A percentile compares a stretch with the other conserved stretches of the same genome.
Conservation (phyloP, 164 flowering plant genomes). For the Tetrastigma voinierianum region DNA sequence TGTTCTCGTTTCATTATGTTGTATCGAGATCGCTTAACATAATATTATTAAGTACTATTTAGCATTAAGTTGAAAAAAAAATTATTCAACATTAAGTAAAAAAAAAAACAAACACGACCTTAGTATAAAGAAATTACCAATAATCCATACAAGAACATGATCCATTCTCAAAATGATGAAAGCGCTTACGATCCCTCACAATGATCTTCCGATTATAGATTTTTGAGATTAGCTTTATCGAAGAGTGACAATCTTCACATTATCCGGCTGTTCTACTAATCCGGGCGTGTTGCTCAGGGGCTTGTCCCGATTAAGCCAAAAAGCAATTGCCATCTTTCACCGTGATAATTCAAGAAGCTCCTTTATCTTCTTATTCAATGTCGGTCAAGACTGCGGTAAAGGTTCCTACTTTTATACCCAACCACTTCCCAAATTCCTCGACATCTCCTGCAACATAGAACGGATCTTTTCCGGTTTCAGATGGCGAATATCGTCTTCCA, state of each 20-base stretch:
- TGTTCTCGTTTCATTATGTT: too few relatives aligned
- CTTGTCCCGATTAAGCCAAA: slow-evolving; percentile 51
- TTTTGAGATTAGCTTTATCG: slow-evolving; percentile 43
- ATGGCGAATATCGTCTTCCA: slow-evolving; percentile 49
- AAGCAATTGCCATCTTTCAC: slow-evolving; percentile 63
- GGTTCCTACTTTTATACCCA: slow-evolving; percentile 36
- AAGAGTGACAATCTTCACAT: slow-evolving; percentile 59
- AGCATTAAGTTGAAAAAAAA: too few relatives aligned
- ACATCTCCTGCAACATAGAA: slow-evolving; percentile 53
- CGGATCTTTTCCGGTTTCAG: slow-evolving; percentile 40
- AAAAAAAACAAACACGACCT: too few relatives aligned
- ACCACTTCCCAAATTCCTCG: slow-evolving; percentile 17
- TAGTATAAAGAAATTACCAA: slow-evolving; percentile 30
- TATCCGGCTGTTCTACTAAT: slow-evolving; percentile 52
- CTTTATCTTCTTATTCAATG: slow-evolving; percentile 46
- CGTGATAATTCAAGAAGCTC: slow-evolving; percentile 34
- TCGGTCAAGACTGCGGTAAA: slow-evolving; percentile 50
- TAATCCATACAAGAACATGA: slow-evolving; percentile 54
- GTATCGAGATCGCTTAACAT: too few relatives aligned
- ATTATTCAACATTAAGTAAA: too few relatives aligned
- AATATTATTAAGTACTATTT: too few relatives aligned
- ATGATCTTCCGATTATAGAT: slow-evolving; percentile 36
- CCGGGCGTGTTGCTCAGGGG: slow-evolving; percentile 26
- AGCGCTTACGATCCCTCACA: slow-evolving; percentile 56
- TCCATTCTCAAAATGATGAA: slow-evolving; percentile 56